A percentile compares a stretch with the other conserved stretches of the same genome.
These are phyloP conservation scores for Pseudogymnoascus sp. DNA, from an alignment of 2,329 filamentous ascomycete species.

Conservation along the genomic window DNA sequence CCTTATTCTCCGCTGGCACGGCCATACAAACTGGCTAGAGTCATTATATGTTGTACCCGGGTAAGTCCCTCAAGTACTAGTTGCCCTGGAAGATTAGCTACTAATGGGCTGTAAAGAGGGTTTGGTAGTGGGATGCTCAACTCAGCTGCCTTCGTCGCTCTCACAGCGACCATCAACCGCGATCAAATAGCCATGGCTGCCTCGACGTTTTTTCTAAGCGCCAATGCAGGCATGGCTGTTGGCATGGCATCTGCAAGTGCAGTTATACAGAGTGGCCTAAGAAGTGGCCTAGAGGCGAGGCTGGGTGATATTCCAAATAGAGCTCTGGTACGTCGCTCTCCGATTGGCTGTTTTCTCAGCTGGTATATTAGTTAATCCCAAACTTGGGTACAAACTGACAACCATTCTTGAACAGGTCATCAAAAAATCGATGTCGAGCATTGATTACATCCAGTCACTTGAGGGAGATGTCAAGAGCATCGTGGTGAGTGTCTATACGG, in stretches of 20 bases:
- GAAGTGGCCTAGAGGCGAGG: not conserved
- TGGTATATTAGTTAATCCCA: not conserved
- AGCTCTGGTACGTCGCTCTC: not conserved
- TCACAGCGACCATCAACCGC: conserved; percentile 40
- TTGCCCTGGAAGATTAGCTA: not conserved
- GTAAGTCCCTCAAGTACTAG: not conserved
- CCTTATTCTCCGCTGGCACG: conserved; percentile 52
- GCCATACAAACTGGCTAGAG: conserved; percentile 47
- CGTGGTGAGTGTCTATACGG: not conserved
- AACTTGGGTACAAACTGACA: not conserved
- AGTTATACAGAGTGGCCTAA: conserved; percentile 16
- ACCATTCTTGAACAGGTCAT: not conserved
- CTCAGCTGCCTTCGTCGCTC: conserved; percentile 41
- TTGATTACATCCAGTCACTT: conserved; percentile 2
- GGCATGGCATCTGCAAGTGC: conserved; percentile 20
- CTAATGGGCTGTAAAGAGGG: conserved; percentile 29
- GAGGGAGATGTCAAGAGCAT: not conserved
- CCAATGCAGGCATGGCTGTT: conserved; percentile 19
- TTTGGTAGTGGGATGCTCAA: conserved; percentile 42
- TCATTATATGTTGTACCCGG: conserved; percentile 52
- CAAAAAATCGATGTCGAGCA: not conserved
- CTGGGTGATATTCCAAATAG: not conserved
- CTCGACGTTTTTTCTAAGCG: conserved; percentile 39
- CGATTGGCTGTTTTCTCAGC: not conserved
- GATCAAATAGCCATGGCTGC: conserved; percentile 43